These are phyloP conservation scores for Pythium brachiatum DNA, from an alignment of 352 stramenopile genomes.

Conservation along the genomic window DNA sequence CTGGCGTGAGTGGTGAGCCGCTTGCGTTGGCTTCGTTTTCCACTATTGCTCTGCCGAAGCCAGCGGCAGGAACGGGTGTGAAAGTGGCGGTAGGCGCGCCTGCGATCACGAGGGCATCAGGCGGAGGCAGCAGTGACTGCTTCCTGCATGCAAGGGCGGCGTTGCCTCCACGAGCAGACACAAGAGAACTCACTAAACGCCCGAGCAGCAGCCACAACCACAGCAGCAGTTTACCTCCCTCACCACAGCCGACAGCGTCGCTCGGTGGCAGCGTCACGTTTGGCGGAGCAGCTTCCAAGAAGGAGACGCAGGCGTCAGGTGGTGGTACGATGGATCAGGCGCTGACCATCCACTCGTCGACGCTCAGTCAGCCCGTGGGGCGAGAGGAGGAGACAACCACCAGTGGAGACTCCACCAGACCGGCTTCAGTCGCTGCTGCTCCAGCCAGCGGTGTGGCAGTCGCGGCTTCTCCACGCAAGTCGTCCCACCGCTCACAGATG, in stretches of 20 bases:
- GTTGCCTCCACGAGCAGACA: constrained; percentile 24
- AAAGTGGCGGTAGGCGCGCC: constrained; percentile 17
- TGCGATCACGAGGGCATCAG: constrained; percentile 8
- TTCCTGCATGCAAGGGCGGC: constrained; percentile 50
- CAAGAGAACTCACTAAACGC: background rate
- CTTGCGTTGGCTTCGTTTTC: background rate
- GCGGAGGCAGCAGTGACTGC: constrained; percentile 24
- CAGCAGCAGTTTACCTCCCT: background rate
- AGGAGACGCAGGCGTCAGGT: background rate
- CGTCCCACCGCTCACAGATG: constrained; percentile 1
- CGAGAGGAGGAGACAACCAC: background rate
- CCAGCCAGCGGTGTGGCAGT: background rate
- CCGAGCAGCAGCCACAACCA: background rate
- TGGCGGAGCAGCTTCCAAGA: background rate
- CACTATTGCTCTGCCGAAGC: background rate
- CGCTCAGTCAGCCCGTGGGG: constrained; percentile 11
- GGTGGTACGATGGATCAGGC: background rate
- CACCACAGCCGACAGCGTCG: background rate
- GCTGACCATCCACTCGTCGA: constrained; percentile 11
- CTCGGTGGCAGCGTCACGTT: background rate
- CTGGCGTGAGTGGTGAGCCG: constrained; percentile 5
- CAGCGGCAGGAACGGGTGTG: constrained; percentile 4
- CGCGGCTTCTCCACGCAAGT: constrained; percentile 5
- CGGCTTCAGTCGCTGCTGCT: too few species aligned
- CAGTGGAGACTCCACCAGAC: background rate